Percentiles rank a stretch among this genome's conserved stretches.
Evolutionary conservation across 2,329 filamentous ascomycete genomes (phyloP).

Genomic region (Colletotrichum chlorophyti): DNA sequence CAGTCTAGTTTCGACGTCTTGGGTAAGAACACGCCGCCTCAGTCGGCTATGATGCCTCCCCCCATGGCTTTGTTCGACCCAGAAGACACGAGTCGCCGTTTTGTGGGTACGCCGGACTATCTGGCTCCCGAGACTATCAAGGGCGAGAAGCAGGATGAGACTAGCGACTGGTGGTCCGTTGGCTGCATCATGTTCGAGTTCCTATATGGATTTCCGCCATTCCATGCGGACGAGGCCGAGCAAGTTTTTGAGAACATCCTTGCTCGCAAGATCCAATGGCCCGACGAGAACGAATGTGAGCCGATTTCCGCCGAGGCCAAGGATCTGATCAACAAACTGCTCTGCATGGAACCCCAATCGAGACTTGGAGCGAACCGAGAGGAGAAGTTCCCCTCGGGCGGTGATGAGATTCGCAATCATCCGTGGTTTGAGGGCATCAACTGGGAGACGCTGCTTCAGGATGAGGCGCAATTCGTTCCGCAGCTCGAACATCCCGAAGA

Average conservation of each 20-base stretch:
- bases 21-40: conserved; percentile 66
- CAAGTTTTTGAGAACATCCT: conserved; percentile 97
- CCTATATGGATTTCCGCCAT: conserved; percentile 90
- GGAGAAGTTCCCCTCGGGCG: conserved; percentile 83
- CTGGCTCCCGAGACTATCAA: conserved; percentile 96
- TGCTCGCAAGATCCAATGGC: conserved; percentile 89
- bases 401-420: conserved; percentile 89
- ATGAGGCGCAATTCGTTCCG: conserved; percentile 95
- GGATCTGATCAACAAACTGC: conserved; percentile 90
- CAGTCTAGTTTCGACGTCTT: conserved; percentile 55
- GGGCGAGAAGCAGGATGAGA: conserved; percentile 93
- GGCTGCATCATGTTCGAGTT: conserved; percentile 98
- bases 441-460: conserved; percentile 91
- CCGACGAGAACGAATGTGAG: conserved; percentile 78
- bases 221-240: conserved; percentile 89
- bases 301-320: conserved; percentile 83
- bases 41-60: conserved; percentile 80
- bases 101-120: conserved; percentile 97
- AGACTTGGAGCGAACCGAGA: conserved; percentile 86
- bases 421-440: conserved; percentile 87
- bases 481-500: conserved; percentile 93
- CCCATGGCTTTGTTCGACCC: conserved; percentile 96
- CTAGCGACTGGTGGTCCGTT: conserved; percentile 99
- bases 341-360: conserved; percentile 82
- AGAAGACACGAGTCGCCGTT: conserved; percentile 88